Evolutionary conservation across 169 alveolate genomes (phyloP), one percentile per base, ranked within the genome.

Genomic region (Cryptosporidium felis): DNA sequence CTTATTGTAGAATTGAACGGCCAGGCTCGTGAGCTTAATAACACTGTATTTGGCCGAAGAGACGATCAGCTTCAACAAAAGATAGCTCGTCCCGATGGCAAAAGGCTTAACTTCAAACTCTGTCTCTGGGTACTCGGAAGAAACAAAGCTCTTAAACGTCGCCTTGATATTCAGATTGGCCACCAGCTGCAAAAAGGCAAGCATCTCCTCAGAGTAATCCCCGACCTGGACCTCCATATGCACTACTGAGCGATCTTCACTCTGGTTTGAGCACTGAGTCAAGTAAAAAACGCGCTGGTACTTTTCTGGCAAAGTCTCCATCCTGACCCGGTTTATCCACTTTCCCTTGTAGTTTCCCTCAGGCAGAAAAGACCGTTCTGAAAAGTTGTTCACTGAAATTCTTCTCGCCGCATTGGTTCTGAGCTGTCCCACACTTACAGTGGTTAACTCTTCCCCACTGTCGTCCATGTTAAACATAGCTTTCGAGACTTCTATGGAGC

Each of bases 1-100:
- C 49, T 66, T 66, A 21, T 66, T 26, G 36, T 46, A 66, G 62
- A 66, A 66, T 30, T 49, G 65, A 10, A 46, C 49, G n/a, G 62
- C 62, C 9, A 66, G 21, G 32, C 62, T 66, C 8, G 62, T 49
- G 4, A 66, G 14, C 40, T 45, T 53, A 1, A 46, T 49, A n/a
- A 66, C 38, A 9, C 59, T 66, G 38, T 66, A 47, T 42, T 46
- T 63, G 2, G 61, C 10, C 1, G 82, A 66, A 0, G 62, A 49
- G 21, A 66, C 30, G 47, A 66, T 66, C 3, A 66, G 28, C 0
- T 66, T 46, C 28, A 46, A 46, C 5, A 66, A n/a, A 4, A 66
- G 32, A 28, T 66, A 49, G 21, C 82, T 45, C 2, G 62, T 66
- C 18, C 59, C 59, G 26, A 49, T 46, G 9, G 47, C n/a, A 10